Evolutionary conservation across 2,329 filamentous ascomycete species (phyloP).

Genomic region (Amesomyces nigricolor): DNA sequence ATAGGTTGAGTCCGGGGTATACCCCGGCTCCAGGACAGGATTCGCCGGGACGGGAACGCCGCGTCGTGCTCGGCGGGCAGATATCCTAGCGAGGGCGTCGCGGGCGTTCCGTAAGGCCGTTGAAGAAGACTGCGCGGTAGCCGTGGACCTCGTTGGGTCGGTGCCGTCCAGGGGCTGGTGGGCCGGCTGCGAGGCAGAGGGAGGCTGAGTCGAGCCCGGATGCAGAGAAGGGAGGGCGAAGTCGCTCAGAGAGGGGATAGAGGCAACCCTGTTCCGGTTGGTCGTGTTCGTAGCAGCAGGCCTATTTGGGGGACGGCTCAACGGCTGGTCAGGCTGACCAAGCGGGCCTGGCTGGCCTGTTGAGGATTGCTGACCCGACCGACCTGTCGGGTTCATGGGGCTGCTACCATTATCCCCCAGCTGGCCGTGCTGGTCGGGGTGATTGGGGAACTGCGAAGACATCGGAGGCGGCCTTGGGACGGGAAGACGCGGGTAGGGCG

Average conservation of each 20-base stretch:
- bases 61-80: no score
- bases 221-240: conserved; percentile 17
- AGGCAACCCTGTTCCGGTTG: neutral
- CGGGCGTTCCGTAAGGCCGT: no score
- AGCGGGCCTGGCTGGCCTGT: no score
- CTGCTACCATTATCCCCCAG: neutral
- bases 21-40: no score
- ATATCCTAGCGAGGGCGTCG: no score
- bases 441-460: neutral
- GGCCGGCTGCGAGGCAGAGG: neutral
- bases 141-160: neutral
- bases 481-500: conserved; percentile 2
- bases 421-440: neutral
- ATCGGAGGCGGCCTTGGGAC: neutral
- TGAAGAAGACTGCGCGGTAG: no score
- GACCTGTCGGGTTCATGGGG: neutral
- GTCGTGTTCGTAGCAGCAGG: neutral
- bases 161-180: neutral
- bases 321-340: neutral
- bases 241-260: neutral
- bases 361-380: neutral
- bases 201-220: conserved; percentile 5
- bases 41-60: no score
- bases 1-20: no score
- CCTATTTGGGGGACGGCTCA: neutral